Evolutionary conservation across 2,329 filamentous ascomycete species (phyloP).

Genomic region (Aphanocladium album): DNA sequence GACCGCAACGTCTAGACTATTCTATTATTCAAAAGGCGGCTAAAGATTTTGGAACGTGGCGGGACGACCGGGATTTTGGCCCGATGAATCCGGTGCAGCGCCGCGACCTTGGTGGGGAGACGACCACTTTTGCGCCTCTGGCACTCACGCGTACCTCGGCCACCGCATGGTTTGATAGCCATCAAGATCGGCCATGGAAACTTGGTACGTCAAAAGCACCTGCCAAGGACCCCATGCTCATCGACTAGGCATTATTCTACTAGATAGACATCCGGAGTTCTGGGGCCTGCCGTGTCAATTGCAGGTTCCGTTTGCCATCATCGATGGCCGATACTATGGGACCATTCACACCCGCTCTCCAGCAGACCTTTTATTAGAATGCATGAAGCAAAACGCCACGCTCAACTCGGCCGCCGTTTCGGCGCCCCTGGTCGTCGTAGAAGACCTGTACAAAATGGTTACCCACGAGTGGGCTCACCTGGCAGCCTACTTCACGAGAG

Average conservation of each 20-base stretch:
- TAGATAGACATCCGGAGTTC: constrained; percentile 11
- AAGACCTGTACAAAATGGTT: constrained; percentile 8
- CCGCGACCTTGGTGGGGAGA: constrained; percentile 1
- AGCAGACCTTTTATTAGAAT: not conserved
- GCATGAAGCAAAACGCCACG: constrained; percentile 3
- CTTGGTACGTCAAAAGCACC: constrained; percentile 2
- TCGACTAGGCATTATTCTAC: constrained; percentile 3
- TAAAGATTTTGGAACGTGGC: constrained; percentile 10
- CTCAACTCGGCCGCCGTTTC: not conserved
- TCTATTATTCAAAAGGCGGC: constrained; percentile 8
- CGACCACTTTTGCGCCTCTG: constrained; percentile 8
- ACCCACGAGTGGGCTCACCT: constrained; percentile 12
- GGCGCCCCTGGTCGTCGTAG: constrained; percentile 3
- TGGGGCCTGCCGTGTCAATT: constrained; percentile 8
- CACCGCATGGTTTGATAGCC: constrained; percentile 12
- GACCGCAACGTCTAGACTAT: constrained; percentile 7
- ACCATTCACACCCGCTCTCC: constrained; percentile 8
- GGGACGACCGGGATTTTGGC: constrained; percentile 11
- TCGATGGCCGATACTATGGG: constrained; percentile 5
- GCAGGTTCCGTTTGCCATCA: constrained; percentile 4
- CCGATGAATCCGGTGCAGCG: constrained; percentile 16
- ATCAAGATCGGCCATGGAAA: constrained; percentile 4
- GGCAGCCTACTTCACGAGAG: constrained; percentile 12
- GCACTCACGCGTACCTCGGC: constrained; percentile 10
- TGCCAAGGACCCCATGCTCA: not conserved